phyloP scores from a whole-genome alignment of 176 grass and related monocot genomes.

The Eleusine coracana region DNA sequence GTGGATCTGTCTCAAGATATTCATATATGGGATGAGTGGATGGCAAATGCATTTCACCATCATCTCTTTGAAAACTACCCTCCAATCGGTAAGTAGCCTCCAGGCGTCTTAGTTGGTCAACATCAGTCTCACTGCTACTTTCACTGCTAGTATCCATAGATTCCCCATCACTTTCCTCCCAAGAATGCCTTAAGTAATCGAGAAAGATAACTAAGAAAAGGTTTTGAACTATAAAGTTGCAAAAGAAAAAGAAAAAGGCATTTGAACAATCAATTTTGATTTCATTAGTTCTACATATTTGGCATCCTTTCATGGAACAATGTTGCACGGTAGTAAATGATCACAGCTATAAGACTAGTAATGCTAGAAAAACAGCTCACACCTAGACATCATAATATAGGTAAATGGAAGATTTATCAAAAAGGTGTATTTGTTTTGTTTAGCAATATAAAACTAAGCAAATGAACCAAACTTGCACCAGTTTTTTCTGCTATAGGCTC shows the following conservation, averaged over 20 bases:
- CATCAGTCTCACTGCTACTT: constrained; percentile 59
- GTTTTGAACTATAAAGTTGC: constrained; percentile 5
- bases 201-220: constrained; percentile 49
- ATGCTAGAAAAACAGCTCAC: no score
- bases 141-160: constrained; percentile 74
- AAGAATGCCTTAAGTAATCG: constrained; percentile 58
- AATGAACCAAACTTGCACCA: not conserved
- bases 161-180: constrained; percentile 79
- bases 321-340: not conserved
- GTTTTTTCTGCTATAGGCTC: constrained; percentile 6
- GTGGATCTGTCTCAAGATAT: constrained; percentile 79
- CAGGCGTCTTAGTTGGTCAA: constrained; percentile 44
- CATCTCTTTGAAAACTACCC: constrained; percentile 52
- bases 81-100: constrained; percentile 41
- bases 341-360: not conserved
- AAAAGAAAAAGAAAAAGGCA: constrained; percentile 6
- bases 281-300: constrained; percentile 1
- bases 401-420: no score
- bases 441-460: not conserved
- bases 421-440: constrained; percentile 2
- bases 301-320: not conserved
- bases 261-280: not conserved
- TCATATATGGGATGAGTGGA: constrained; percentile 60
- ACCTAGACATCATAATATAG: no score
- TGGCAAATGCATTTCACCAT: constrained; percentile 47